A percentile compares a stretch with the other conserved stretches of the same genome.
Conservation (phyloP, 2,329 filamentous ascomycete species). For the Teratosphaeria epicoccoides region DNA sequence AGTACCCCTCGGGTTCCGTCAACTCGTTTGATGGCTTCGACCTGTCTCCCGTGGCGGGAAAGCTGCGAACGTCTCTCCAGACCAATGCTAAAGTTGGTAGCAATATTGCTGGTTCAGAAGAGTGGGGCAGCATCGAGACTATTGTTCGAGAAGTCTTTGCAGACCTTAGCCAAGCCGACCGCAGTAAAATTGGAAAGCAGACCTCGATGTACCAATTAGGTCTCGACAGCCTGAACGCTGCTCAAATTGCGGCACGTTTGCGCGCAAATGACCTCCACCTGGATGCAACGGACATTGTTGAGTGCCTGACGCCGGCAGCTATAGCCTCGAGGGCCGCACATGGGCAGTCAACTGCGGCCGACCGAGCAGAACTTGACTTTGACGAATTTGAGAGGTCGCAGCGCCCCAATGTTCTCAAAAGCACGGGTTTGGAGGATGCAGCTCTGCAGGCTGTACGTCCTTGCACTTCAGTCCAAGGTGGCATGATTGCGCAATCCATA, state of each 20-base stretch:
- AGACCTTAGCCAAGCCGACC: conserved; percentile 44
- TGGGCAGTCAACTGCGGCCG: neutral
- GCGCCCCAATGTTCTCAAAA: conserved; percentile 23
- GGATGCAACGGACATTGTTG: conserved; percentile 64
- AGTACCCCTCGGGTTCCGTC: conserved; percentile 19
- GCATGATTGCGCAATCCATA: conserved; percentile 66
- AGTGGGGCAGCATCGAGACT: conserved; percentile 44
- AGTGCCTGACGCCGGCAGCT: conserved; percentile 27
- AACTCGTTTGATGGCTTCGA: conserved; percentile 12
- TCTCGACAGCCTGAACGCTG: conserved; percentile 78
- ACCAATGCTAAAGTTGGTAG: neutral
- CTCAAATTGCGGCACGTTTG: conserved; percentile 62
- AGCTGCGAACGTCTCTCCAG: neutral
- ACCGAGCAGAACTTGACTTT: conserved; percentile 34
- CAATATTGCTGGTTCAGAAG: conserved; percentile 2
- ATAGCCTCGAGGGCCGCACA: conserved; percentile 8
- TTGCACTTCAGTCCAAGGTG: conserved; percentile 68
- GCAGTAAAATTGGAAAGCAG: conserved; percentile 42
- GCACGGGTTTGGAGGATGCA: conserved; percentile 22
- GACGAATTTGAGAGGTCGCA: conserved; percentile 39
- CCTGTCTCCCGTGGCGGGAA: neutral
- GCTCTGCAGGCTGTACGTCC: conserved; percentile 54
- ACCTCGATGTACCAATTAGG: conserved; percentile 82
- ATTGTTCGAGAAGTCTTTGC: conserved; percentile 48
- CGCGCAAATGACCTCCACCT: conserved; percentile 49